Percentiles rank a stretch among this genome's conserved stretches.
These are phyloP conservation scores for Quillaja saponaria DNA, from an alignment of 306 rosid species.

Conservation along the genomic window DNA sequence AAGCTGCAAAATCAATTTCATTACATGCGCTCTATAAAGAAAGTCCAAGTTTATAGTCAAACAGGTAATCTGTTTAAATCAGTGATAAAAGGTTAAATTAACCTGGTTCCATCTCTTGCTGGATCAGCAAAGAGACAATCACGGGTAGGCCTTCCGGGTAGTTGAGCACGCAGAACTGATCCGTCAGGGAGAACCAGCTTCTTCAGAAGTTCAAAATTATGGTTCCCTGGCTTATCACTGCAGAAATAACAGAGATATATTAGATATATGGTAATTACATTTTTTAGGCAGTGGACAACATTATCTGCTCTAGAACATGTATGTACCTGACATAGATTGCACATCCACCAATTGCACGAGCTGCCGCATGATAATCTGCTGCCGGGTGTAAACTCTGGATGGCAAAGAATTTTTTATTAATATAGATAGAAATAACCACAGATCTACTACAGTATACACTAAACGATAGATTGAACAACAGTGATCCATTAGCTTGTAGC, in stretches of 20 bases:
- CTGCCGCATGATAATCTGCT: slow-evolving; percentile 94
- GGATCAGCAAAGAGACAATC: slow-evolving; percentile 89
- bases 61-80: neutral
- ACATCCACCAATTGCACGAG: slow-evolving; percentile 96
- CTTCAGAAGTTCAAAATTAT: slow-evolving; percentile 86
- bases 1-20: slow-evolving; percentile 52
- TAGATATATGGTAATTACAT: no score
- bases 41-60: neutral
- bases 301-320: neutral
- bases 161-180: slow-evolving; percentile 84
- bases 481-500: no score
- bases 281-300: no score
- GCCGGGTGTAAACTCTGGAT: slow-evolving; percentile 85
- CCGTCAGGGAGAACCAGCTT: slow-evolving; percentile 95
- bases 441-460: no score
- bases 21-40: slow-evolving; percentile 5
- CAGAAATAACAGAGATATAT: slow-evolving; percentile 12
- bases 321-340: slow-evolving; percentile 89
- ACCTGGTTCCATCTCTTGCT: slow-evolving; percentile 90
- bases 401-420: slow-evolving; percentile 19
- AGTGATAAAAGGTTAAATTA: neutral
- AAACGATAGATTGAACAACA: no score
- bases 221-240: slow-evolving; percentile 94
- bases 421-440: neutral
- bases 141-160: slow-evolving; percentile 92